Evolutionary conservation across 192 early-diverging fungal species (phyloP).

Genomic region (Backusella macrospora): DNA sequence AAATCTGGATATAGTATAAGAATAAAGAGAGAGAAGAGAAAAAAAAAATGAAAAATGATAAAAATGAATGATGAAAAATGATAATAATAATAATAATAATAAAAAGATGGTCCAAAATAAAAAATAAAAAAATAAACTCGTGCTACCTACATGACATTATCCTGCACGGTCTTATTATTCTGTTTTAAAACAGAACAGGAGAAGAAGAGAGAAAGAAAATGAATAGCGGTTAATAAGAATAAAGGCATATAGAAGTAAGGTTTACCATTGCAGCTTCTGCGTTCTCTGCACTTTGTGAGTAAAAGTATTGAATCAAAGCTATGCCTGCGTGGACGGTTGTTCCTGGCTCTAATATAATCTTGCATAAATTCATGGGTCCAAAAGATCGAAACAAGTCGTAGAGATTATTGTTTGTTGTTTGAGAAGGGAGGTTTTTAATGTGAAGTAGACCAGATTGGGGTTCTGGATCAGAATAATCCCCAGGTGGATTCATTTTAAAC

Average conservation of each 20-base stretch:
- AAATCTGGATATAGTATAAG: neutral
- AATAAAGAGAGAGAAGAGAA: neutral
- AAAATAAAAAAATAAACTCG: neutral
- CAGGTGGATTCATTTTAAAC: slow-evolving; percentile 31
- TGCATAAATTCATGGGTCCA: slow-evolving; percentile 46
- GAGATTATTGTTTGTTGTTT: slow-evolving; percentile 32
- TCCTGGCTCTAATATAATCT: slow-evolving; percentile 33
- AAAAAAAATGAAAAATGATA: no score
- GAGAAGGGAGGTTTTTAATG: slow-evolving; percentile 35
- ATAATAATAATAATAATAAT: neutral
- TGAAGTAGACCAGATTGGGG: slow-evolving; percentile 34
- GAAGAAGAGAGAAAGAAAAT: neutral
- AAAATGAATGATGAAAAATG: neutral
- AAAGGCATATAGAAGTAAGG: neutral
- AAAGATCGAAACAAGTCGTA: slow-evolving; percentile 45
- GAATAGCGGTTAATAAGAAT: neutral
- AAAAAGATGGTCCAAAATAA: neutral
- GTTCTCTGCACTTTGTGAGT: slow-evolving; percentile 25
- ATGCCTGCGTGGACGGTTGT: slow-evolving; percentile 27
- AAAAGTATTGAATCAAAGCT: slow-evolving; percentile 46
- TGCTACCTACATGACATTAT: slow-evolving; percentile 24
- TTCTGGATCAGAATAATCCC: slow-evolving; percentile 33
- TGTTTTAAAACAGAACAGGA: slow-evolving; percentile 18
- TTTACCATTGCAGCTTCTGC: slow-evolving; percentile 42
- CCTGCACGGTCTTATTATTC: slow-evolving; percentile 28